Base-by-base conservation (phyloP, 2,329 filamentous ascomycete species). In the Pezicula radicicola region DNA sequence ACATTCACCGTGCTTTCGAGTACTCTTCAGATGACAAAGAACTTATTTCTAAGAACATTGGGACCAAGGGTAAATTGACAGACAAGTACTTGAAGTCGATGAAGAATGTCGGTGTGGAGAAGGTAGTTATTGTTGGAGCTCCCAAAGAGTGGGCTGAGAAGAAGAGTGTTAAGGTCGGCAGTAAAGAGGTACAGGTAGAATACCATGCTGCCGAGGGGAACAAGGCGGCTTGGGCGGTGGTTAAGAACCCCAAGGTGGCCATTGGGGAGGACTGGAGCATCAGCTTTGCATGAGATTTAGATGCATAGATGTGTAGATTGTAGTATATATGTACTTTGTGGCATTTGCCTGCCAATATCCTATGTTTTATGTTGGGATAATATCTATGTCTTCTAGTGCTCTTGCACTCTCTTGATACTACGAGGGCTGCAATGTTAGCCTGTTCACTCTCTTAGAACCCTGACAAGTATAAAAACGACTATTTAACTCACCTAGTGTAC, bases 1-100 rank as follows among this genome's bases (percentile, higher is more conserved):
- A 88, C 70, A 92, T 97, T 61, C 87, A 96, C 72, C 89, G 91
- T 53, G 79, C 76, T 54, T 97, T 99, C 72, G 75, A 74, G 21
- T 88, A 92, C 55, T 72, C 27, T 73, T 71, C 54, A 65, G 69
- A 5, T 73, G 74, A 46, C 39, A 77, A 79, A 15, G 76, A 75
- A 1, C 74, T 97, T n/a, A 75, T 75, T 5, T 92, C 88, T 1
- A 78, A 78, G n/a, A 84, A 95, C 57, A 76, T 87, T 6, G 76
- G 76, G 2, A 75, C 75, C 30, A 68, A 67, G 47, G 80, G 80
- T 4, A 72, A 84, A 57, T 81, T 88, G 70, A 81, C 84, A 15
- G 85, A 87, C 37, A 78, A 80, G 33, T 97, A 91, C 76, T 72
- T 92, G 56, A 89, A 93, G 77, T 77, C 73, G 6, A 95, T 97